These are phyloP conservation scores for Canariomyces notabilis DNA, from an alignment of 2,329 filamentous ascomycete species.

Conservation along the genomic window DNA sequence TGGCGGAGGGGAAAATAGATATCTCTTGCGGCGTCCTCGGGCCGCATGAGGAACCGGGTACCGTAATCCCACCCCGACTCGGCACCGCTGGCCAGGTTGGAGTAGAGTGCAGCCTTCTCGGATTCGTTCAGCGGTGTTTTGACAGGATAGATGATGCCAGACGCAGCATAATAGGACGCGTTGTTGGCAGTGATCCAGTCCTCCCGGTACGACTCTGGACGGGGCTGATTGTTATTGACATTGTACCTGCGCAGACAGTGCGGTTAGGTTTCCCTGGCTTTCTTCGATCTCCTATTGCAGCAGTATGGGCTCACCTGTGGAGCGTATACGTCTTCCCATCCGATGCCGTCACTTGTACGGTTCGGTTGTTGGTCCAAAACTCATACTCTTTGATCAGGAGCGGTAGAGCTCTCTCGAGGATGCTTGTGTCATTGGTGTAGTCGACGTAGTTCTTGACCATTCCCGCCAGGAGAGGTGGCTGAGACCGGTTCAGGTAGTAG, in stretches of 20 bases:
- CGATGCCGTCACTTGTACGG: constrained; percentile 44
- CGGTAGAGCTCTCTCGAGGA: constrained; percentile 57
- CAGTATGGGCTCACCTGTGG: constrained; percentile 43
- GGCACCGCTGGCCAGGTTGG: constrained; percentile 59
- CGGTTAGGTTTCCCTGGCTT: background rate
- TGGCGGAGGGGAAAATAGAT: constrained; percentile 61
- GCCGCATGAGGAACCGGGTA: constrained; percentile 53
- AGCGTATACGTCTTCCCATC: constrained; percentile 47
- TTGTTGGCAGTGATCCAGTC: constrained; percentile 64
- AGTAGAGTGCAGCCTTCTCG: constrained; percentile 50
- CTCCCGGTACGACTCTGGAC: constrained; percentile 62
- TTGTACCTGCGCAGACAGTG: constrained; percentile 40
- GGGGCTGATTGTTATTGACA: constrained; percentile 59
- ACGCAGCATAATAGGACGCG: constrained; percentile 53
- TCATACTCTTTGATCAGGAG: constrained; percentile 59
- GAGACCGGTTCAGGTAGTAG: constrained; percentile 65
- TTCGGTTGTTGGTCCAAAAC: constrained; percentile 59
- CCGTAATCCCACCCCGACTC: constrained; percentile 64
- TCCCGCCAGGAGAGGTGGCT: constrained; percentile 60
- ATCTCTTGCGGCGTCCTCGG: constrained; percentile 53
- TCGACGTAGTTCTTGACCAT: constrained; percentile 63
- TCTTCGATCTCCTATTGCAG: background rate
- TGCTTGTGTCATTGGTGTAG: constrained; percentile 57
- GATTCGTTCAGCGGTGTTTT: constrained; percentile 45
- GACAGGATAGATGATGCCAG: constrained; percentile 55